Conservation (phyloP, 148 eudicot genomes). For the Rhododendron molle region DNA sequence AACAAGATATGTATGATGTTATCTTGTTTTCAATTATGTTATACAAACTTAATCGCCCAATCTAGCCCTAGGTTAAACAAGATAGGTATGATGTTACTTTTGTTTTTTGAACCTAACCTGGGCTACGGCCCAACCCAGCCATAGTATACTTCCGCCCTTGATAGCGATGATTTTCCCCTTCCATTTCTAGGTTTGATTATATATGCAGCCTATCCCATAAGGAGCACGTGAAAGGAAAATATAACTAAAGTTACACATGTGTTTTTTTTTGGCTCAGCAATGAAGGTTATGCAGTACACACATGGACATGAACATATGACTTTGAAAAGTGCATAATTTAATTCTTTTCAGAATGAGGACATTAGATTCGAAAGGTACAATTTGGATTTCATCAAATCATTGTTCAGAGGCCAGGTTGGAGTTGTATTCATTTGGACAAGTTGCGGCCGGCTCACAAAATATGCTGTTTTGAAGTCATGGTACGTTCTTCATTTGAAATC, state of each 20-base stretch:
- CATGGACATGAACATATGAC: not conserved
- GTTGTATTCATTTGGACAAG: not conserved
- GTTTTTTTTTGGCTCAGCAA: not conserved
- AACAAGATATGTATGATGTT: not conserved
- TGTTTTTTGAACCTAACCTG: too few relatives aligned
- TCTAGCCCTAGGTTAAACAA: too few relatives aligned
- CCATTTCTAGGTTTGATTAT: not conserved
- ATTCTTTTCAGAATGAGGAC: not conserved
- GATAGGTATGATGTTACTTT: too few relatives aligned
- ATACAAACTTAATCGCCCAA: not conserved
- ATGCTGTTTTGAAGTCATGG: not conserved
- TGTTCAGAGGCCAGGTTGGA: not conserved
- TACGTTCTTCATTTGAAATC: not conserved
- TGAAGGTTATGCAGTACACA: not conserved
- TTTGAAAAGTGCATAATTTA: not conserved
- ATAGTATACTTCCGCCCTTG: too few relatives aligned
- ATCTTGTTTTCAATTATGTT: not conserved
- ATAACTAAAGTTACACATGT: not conserved
- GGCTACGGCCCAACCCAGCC: too few relatives aligned
- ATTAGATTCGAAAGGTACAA: slow-evolving; percentile 4
- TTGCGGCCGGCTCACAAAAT: not conserved
- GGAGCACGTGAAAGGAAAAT: not conserved
- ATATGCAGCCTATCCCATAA: not conserved
- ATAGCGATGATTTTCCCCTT: not conserved
- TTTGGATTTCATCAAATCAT: not conserved